Conservation (phyloP, 1,284 basidiomycete genomes). For the Cutaneotrichosporon sp. region DNA sequence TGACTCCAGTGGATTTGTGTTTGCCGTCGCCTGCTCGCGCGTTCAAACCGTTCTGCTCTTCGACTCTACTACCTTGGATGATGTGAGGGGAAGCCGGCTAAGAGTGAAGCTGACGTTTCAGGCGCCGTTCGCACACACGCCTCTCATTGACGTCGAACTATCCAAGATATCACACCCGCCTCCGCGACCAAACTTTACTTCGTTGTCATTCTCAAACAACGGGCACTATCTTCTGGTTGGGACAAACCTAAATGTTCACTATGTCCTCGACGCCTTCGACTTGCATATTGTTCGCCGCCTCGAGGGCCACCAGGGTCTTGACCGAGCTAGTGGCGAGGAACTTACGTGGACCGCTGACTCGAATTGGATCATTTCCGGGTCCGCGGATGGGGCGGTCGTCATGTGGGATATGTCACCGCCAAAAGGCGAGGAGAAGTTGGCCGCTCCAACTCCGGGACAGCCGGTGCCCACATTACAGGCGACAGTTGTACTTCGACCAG, state of each 20-base stretch:
- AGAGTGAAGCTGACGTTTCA: slow-evolving; percentile 14
- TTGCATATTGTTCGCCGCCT: slow-evolving; percentile 74
- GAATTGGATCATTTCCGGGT: slow-evolving; percentile 68
- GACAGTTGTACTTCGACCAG: slow-evolving; percentile 49
- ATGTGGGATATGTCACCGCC: slow-evolving; percentile 65
- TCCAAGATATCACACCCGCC: slow-evolving; percentile 70
- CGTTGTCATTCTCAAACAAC: slow-evolving; percentile 80
- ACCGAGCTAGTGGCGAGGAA: slow-evolving; percentile 82
- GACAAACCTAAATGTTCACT: slow-evolving; percentile 87
- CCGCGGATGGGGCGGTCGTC: slow-evolving; percentile 69
- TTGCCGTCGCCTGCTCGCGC: slow-evolving; percentile 84
- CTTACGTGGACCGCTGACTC: slow-evolving; percentile 88
- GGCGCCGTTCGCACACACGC: slow-evolving; percentile 73
- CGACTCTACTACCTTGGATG: slow-evolving; percentile 82
- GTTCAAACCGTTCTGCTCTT: slow-evolving; percentile 77
- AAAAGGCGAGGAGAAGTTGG: slow-evolving; percentile 9
- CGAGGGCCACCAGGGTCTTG: slow-evolving; percentile 73
- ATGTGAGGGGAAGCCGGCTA: slow-evolving; percentile 45
- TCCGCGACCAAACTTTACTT: slow-evolving; percentile 84
- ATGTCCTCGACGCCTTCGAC: slow-evolving; percentile 82
- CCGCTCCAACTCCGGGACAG: slow-evolving; percentile 45
- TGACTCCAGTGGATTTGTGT: slow-evolving; percentile 81
- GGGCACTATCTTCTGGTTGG: slow-evolving; percentile 87
- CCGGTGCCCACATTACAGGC: slow-evolving; percentile 56
- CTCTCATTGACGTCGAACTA: slow-evolving; percentile 73